Base-by-base conservation (phyloP, 495 filamentous ascomycete genomes). In the Glonium stellatum region DNA sequence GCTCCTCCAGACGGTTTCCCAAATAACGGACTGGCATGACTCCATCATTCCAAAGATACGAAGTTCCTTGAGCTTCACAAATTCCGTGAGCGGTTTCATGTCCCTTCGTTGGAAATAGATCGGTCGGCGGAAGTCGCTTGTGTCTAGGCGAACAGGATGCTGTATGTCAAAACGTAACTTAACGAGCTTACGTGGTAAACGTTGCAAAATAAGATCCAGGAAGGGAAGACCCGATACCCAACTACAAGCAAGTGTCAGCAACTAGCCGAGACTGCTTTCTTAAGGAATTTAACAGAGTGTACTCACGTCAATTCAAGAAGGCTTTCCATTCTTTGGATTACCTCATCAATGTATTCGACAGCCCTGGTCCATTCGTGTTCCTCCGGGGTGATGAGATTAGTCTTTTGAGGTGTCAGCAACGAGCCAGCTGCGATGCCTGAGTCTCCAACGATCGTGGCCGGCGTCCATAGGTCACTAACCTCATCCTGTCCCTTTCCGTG, bases 1-100 rank as follows among this genome's bases (percentile, higher is more conserved):
- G 54, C 54, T 61, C 4, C 58, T 58, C n/a, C 21, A 65, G 21
- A 65, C 48, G 8, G 63, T 58, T 39, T 65, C 63, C 63, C 63
- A 65, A 41, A 65, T 55, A 37, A 58, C 55, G 2, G 58, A 54
- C 48, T 65, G 63, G 49, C 46, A 61, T 1, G 58, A 42, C n/a
- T 54, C 58, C 15, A 31, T 52, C 63, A 65, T 65, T 34, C 47
- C 46, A 23, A 59, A 59, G 48, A 65, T 57, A 4, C 58, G 47
- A 12, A 65, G 39, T 23, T 58, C 48, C 22, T 54, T 27, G 2
- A 65, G 54, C 34, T 61, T 59, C 22, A 19, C 54, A 46, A 58
- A 61, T 35, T 48, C 48, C 11, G 42, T 27, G 11, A 65, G 41
- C 3, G 63, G 63, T 54, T 52, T 56, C 55, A 63, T 59, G 1